These are phyloP conservation scores for Pythium rhizo-oryzae DNA, from an alignment of 352 stramenopile species.

Conservation along the genomic window DNA sequence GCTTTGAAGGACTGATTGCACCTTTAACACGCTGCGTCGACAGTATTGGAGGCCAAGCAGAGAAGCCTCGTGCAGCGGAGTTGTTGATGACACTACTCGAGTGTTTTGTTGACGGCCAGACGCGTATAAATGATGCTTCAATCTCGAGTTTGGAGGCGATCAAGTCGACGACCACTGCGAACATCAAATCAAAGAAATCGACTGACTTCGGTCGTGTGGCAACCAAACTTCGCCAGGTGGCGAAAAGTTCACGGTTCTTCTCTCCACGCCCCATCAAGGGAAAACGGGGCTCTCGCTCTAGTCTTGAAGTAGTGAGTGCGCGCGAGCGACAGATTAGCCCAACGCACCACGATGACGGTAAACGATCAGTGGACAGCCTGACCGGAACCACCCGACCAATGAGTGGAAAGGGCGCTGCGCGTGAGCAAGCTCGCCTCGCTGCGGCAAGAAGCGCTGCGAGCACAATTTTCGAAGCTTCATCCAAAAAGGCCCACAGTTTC, in stretches of 20 bases:
- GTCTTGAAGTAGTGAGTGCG: not conserved
- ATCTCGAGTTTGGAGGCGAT: slow-evolving; percentile 55
- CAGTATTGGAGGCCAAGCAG: slow-evolving; percentile 36
- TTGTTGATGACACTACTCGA: slow-evolving; percentile 69
- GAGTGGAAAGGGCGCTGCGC: slow-evolving; percentile 62
- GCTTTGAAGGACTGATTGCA: slow-evolving; percentile 49
- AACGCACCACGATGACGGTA: not conserved
- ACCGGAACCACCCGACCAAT: slow-evolving; percentile 34
- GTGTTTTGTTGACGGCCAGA: slow-evolving; percentile 51
- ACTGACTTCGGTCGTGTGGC: slow-evolving; percentile 68
- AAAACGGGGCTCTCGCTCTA: slow-evolving; percentile 3
- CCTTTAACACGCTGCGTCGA: slow-evolving; percentile 63
- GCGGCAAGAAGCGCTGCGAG: slow-evolving; percentile 50
- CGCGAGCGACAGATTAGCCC: not conserved
- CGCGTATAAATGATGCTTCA: slow-evolving; percentile 49
- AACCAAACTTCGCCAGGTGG: slow-evolving; percentile 68
- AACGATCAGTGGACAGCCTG: not conserved
- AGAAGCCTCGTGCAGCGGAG: slow-evolving; percentile 65
- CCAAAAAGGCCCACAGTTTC: slow-evolving; percentile 73
- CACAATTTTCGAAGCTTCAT: slow-evolving; percentile 39
- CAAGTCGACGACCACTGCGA: slow-evolving; percentile 39
- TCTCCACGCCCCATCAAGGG: slow-evolving; percentile 35
- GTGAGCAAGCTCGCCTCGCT: slow-evolving; percentile 41
- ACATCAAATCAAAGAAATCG: slow-evolving; percentile 65
- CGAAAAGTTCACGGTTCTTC: slow-evolving; percentile 59